Base-by-base conservation (phyloP, 2,329 filamentous ascomycete genomes). In the Rutstroemia sp. region DNA sequence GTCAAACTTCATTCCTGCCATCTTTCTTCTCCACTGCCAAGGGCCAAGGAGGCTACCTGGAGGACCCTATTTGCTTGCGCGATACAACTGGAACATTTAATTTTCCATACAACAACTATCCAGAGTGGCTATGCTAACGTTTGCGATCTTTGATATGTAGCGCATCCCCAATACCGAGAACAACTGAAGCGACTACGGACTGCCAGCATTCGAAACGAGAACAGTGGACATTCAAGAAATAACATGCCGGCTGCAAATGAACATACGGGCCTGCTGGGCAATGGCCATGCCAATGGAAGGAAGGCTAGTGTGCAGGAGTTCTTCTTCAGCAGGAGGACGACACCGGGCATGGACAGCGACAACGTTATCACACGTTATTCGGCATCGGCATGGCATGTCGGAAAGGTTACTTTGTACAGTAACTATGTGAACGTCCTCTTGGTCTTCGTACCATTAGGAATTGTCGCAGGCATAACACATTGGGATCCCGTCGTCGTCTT, bases 361-460 rank as follows among this genome's bases (percentile, higher is more conserved):
- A 65, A 63, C 21, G 47, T 23, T 21, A 53, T 65, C 25, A 57
- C 66, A 23, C 57, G 59, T 38, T 59, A 57, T 50, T 56, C 63
- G 12, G 65, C 65, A 19, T 49, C 48, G 25, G 45, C 55, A 8
- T 59, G 65, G 47, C 64, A 64, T 47, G 55, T 66, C 44, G 65
- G 60, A 16, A 68, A 68, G 56, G 47, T 67, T 21, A 68, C 65
- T 3, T 57, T 68, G 57, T 55, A 65, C 16, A 68, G 65, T 59
- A 67, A 64, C 60, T 68, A 68, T 70, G 83, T 96, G 73, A 96
- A 96, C 68, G 67, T 95, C 27, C 75, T 96, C 25, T 75, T 96
- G 40, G 57, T 95, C 27, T 83, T 86, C 40, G 90, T 89, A 0
- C 91, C 91, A 0, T 79, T 84, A 47, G 91, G 91, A 58, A 89